A percentile compares a stretch with the other conserved stretches of the same genome.
Conservation (phyloP, 352 stramenopile species). For the Phytophthora fragariaefolia region DNA sequence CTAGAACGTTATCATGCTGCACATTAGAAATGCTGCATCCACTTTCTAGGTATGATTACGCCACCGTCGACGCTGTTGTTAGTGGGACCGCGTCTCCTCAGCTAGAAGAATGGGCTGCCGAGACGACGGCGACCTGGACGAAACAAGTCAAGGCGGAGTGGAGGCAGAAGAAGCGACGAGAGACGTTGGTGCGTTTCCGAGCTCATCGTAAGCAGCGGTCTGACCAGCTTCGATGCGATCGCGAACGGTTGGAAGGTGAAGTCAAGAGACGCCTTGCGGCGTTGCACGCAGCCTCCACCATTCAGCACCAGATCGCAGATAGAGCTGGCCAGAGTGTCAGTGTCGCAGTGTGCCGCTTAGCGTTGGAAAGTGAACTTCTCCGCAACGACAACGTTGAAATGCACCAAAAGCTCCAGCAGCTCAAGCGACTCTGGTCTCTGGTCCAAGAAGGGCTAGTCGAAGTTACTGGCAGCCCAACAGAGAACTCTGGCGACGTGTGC, state of each 20-base stretch:
- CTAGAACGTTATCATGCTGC: no score
- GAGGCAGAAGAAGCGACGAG: constrained; percentile 1
- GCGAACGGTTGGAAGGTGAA: background rate
- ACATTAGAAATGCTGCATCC: no score
- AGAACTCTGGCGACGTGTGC: background rate
- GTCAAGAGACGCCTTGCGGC: background rate
- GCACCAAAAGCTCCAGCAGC: background rate
- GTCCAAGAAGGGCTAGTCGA: background rate
- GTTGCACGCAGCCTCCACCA: background rate
- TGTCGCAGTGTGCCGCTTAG: background rate
- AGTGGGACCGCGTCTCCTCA: background rate
- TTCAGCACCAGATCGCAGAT: background rate
- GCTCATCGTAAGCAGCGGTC: background rate
- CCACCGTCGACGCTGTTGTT: background rate
- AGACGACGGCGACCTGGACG: constrained; percentile 1
- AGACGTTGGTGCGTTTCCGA: constrained; percentile 5
- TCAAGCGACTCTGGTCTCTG: constrained; percentile 2
- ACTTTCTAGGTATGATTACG: background rate
- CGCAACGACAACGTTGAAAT: constrained; percentile 8
- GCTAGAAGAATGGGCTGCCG: constrained; percentile 3
- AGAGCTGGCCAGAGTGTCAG: background rate
- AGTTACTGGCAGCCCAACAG: background rate
- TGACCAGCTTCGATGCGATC: background rate
- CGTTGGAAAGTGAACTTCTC: constrained; percentile 5
- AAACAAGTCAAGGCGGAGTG: constrained; percentile 3